Evolutionary conservation across 163 green algal genomes (phyloP), one percentile per base, ranked within the genome.

Genomic region (Scenedesmus sp.): DNA sequence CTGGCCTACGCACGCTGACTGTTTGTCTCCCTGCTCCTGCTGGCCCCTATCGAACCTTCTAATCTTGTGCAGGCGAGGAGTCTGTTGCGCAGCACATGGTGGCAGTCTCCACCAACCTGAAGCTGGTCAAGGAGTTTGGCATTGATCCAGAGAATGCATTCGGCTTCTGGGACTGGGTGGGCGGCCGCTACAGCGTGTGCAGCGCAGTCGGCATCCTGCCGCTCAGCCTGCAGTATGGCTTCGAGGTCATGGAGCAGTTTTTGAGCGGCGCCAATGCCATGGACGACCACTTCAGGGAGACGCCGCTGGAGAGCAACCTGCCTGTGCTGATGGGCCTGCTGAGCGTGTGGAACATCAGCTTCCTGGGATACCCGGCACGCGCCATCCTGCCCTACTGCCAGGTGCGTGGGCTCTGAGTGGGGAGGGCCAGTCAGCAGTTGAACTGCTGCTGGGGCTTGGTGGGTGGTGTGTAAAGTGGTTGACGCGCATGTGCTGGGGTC

Each of bases 81-180:
- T 95, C 98, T 4, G 97, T 99, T 9, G 94, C 97, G n/a, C 98
- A 99, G 97, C 98, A 99, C 97, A 99, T 99, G 98, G 98, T 99
- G 62, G 98, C 98, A 1, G 98, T 99, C 20, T 97, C 94, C 91
- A 99, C 98, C 94, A 99, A 99, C 96, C 95, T 99, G 34, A 99
- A 99, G 96, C 97, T 99, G 4, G 98, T 99, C 56, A 98, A 97
- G 91, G 97, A 98, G 93, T 99, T 99, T 96, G 98, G 98, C 91
- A 99, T 99, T 84, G 96, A 99, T 95, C 96, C 98, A 5, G 91
- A 98, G 4, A 99, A 99, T 92, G 97, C 98, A 1, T 99, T 99
- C 96, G 98, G 96, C 66, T 99, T 99, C 96, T 99, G 98, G 98
- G 98, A 99, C 96, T 93, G 90, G 90, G 90, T 99, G 34, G 98